A percentile compares a stretch with the other conserved stretches of the same genome.
These are phyloP conservation scores for Marsdenia floribunda DNA, from an alignment of 257 asterid species.

Conservation along the genomic window DNA sequence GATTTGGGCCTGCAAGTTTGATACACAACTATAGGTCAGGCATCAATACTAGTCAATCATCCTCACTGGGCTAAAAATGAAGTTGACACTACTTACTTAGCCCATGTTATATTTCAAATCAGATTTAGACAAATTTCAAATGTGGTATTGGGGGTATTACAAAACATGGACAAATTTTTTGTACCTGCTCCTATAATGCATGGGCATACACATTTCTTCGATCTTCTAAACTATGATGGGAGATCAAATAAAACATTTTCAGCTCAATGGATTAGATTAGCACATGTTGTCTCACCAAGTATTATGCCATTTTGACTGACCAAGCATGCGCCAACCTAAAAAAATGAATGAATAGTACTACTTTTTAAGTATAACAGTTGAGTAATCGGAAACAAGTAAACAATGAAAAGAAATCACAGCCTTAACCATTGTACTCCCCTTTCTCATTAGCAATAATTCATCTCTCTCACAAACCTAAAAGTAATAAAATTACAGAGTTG, in stretches of 20 bases:
- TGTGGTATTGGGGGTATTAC: background rate
- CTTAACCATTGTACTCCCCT: background rate
- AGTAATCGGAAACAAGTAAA: background rate
- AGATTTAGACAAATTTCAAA: too few relatives aligned
- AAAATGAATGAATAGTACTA: background rate
- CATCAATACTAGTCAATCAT: too few relatives aligned
- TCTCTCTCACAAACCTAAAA: too few relatives aligned
- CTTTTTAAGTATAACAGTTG: background rate
- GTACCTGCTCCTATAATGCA: background rate
- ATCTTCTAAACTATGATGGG: background rate
- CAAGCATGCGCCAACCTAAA: slow-evolving; percentile 94
- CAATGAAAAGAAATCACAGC: background rate
- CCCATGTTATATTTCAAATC: too few relatives aligned
- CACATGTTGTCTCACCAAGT: slow-evolving; percentile 54
- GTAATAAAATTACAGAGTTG: too few relatives aligned
- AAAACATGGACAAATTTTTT: background rate
- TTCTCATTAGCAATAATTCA: too few relatives aligned
- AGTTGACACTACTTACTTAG: too few relatives aligned
- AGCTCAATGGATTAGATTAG: background rate
- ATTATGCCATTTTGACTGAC: slow-evolving; percentile 86
- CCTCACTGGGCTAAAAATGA: too few relatives aligned
- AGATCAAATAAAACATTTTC: background rate
- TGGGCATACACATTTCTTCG: background rate
- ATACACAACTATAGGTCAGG: background rate
- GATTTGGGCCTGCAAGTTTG: background rate